phyloP scores from a whole-genome alignment of 225 moss, liverwort and hornwort genomes.

The Asterella californica region DNA sequence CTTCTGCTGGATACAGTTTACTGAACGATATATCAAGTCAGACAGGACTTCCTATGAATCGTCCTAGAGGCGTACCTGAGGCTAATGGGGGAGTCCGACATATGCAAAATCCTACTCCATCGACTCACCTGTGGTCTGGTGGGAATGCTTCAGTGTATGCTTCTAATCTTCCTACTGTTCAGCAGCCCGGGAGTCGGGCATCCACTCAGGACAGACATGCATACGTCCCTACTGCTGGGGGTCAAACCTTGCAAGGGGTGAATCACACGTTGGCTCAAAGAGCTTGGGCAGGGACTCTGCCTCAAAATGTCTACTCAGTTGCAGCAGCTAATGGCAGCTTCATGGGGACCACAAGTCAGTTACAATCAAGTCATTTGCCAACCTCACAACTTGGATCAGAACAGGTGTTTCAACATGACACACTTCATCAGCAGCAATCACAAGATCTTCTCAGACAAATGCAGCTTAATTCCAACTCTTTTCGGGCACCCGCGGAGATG shows the following conservation, averaged over 20 bases:
- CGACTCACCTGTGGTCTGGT: slow-evolving; percentile 34
- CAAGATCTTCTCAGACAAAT: slow-evolving; percentile 16
- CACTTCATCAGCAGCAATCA: slow-evolving; percentile 9
- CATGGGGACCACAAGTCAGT: background rate
- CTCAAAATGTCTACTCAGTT: slow-evolving; percentile 3
- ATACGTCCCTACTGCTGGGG: slow-evolving; percentile 29
- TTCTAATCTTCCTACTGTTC: slow-evolving; percentile 23
- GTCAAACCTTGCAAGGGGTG: slow-evolving; percentile 49
- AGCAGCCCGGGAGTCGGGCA: slow-evolving; percentile 24
- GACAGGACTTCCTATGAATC: slow-evolving; percentile 6
- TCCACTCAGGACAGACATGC: slow-evolving; percentile 28
- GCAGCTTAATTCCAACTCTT: slow-evolving; percentile 1
- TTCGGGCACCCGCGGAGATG: background rate
- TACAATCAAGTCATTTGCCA: background rate
- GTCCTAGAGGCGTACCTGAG: slow-evolving; percentile 6
- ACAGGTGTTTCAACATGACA: slow-evolving; percentile 14
- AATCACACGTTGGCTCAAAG: slow-evolving; percentile 25
- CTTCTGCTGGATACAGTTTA: slow-evolving; percentile 16
- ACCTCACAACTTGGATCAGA: background rate
- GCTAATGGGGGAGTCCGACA: slow-evolving; percentile 13
- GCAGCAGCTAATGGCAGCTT: background rate
- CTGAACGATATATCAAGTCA: slow-evolving; percentile 13
- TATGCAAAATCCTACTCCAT: slow-evolving; percentile 18
- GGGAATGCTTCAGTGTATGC: slow-evolving; percentile 25
- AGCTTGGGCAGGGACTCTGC: background rate